Percentiles rank a stretch among this genome's conserved stretches.
phyloP scores from a whole-genome alignment of 805 yeast genomes.

The Suhomyces vadensis region DNA sequence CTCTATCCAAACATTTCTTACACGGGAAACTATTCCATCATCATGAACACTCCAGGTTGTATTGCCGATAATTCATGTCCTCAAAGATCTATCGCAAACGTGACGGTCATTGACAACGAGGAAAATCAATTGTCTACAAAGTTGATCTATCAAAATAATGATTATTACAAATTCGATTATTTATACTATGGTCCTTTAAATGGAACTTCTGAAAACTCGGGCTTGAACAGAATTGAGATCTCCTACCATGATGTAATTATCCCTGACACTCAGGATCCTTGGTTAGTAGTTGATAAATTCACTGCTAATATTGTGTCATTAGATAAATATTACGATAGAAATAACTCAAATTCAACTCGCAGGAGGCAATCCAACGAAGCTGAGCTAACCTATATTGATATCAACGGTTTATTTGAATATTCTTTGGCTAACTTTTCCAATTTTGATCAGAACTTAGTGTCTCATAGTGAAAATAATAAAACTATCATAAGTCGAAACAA shows the following conservation, averaged over 20 bases:
- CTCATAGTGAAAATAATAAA: slow-evolving; percentile 17
- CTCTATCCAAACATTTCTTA: slow-evolving; percentile 69
- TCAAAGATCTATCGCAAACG: slow-evolving; percentile 75
- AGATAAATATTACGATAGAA: slow-evolving; percentile 37
- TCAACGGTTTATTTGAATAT: slow-evolving; percentile 86
- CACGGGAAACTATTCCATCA: slow-evolving; percentile 73
- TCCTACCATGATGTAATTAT: slow-evolving; percentile 26
- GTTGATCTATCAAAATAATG: slow-evolving; percentile 76
- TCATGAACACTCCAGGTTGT: slow-evolving; percentile 89
- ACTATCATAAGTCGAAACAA: slow-evolving; percentile 31
- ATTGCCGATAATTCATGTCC: slow-evolving; percentile 62
- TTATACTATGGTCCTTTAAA: slow-evolving; percentile 70
- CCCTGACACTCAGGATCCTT: slow-evolving; percentile 27
- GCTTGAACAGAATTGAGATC: slow-evolving; percentile 31
- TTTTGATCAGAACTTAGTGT: slow-evolving; percentile 32
- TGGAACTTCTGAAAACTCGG: slow-evolving; percentile 45
- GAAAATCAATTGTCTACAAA: slow-evolving; percentile 44
- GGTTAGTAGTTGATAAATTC: slow-evolving; percentile 72
- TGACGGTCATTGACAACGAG: slow-evolving; percentile 56
- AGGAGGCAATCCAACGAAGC: slow-evolving; percentile 9
- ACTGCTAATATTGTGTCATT: slow-evolving; percentile 49
- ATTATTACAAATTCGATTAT: slow-evolving; percentile 75
- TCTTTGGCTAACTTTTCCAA: slow-evolving; percentile 62
- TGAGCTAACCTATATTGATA: slow-evolving; percentile 30
- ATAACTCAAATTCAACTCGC: slow-evolving; percentile 28